phyloP scores from a whole-genome alignment of 2,329 filamentous ascomycete species.

The Talaromyces amestolkiae region DNA sequence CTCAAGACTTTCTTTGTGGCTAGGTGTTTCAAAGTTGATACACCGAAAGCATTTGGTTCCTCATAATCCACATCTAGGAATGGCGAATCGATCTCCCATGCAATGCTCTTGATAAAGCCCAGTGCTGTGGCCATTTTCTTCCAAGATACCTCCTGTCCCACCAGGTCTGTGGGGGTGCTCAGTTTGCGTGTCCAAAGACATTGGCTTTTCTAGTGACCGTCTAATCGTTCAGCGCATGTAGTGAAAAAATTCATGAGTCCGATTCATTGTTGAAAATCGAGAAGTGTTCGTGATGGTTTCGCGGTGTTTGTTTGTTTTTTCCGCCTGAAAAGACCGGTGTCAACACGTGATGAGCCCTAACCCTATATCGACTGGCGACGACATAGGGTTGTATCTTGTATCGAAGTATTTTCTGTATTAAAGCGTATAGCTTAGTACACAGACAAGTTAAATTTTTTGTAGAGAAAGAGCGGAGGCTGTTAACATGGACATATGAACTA shows the following conservation, averaged over 20 bases:
- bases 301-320: neutral
- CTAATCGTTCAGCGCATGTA: neutral
- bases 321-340: too few species aligned
- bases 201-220: neutral
- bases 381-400: too few species aligned
- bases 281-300: neutral
- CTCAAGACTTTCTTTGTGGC: slow-evolving; percentile 33
- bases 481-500: too few species aligned
- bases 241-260: neutral
- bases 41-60: slow-evolving; percentile 26
- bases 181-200: neutral
- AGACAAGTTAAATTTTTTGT: too few species aligned
- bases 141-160: slow-evolving; percentile 2
- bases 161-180: neutral
- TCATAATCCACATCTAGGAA: slow-evolving; percentile 32
- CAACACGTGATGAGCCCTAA: neutral
- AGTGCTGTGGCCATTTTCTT: slow-evolving; percentile 11
- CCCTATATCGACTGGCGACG: neutral
- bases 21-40: slow-evolving; percentile 35
- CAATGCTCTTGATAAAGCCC: slow-evolving; percentile 25
- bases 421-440: too few species aligned
- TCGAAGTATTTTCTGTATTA: too few species aligned
- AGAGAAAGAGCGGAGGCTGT: too few species aligned
- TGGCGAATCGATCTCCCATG: slow-evolving; percentile 42
- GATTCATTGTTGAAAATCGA: neutral